These are phyloP conservation scores for Beverwykella pulmonaria DNA, from an alignment of 495 filamentous ascomycete species.

Conservation along the genomic window DNA sequence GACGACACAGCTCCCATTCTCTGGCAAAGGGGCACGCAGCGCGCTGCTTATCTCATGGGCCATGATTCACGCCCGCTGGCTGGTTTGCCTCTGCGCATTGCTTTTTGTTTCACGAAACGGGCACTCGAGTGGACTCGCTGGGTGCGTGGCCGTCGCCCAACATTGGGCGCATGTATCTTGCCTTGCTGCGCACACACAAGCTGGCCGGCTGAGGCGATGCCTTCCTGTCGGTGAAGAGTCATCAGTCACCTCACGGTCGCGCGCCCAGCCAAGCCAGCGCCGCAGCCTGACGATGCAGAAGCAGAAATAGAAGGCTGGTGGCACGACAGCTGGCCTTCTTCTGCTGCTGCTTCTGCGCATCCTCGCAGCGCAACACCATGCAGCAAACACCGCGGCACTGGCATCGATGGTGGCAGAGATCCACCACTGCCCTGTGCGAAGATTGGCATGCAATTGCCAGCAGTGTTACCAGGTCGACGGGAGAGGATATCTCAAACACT, in stretches of 20 bases:
- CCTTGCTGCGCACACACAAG: neutral
- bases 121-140: neutral
- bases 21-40: neutral
- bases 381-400: constrained; percentile 1
- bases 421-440: constrained; percentile 9
- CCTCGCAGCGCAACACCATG: neutral
- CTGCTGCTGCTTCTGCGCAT: neutral
- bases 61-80: neutral
- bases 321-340: neutral
- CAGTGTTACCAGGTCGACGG: constrained; percentile 20
- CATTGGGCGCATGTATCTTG: no score
- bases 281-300: neutral
- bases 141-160: neutral
- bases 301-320: neutral
- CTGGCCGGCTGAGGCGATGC: neutral
- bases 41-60: neutral
- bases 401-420: neutral
- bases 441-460: neutral
- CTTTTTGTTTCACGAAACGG: neutral
- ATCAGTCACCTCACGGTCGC: neutral
- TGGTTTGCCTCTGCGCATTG: constrained; percentile 15
- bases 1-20: neutral
- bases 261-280: neutral
- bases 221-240: neutral
- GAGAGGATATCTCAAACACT: constrained; percentile 18